These are phyloP conservation scores for Penicillium cinerascens DNA, from an alignment of 495 filamentous ascomycete species.

Conservation along the genomic window DNA sequence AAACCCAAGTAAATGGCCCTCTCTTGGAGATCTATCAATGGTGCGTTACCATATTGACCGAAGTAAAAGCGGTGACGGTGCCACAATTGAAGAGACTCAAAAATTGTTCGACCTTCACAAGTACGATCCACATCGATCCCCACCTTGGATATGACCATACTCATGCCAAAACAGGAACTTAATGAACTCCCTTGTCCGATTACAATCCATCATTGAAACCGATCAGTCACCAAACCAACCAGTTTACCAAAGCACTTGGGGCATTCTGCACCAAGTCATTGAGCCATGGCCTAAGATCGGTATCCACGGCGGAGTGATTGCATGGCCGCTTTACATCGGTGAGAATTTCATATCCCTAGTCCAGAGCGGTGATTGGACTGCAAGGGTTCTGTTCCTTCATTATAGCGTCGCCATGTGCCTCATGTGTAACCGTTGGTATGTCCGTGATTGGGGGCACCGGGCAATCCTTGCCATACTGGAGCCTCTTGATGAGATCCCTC, in stretches of 20 bases:
- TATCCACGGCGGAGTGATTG: slow-evolving; percentile 33
- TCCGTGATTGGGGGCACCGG: slow-evolving; percentile 34
- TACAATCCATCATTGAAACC: slow-evolving; percentile 18
- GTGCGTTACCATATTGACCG: no score
- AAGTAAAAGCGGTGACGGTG: not conserved
- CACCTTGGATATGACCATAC: not conserved
- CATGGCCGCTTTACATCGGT: slow-evolving; percentile 34
- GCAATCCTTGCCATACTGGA: slow-evolving; percentile 33
- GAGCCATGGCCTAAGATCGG: slow-evolving; percentile 34
- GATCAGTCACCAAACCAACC: slow-evolving; percentile 12
- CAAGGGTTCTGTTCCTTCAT: slow-evolving; percentile 37
- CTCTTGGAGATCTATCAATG: no score
- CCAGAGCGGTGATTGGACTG: slow-evolving; percentile 34
- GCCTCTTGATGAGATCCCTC: slow-evolving; percentile 27
- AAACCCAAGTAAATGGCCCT: not conserved
- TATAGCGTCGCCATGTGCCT: slow-evolving; percentile 37
- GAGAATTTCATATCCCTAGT: slow-evolving; percentile 26
- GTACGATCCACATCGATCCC: slow-evolving; percentile 1
- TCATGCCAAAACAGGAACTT: slow-evolving; percentile 9
- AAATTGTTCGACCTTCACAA: slow-evolving; percentile 18
- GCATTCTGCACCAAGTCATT: slow-evolving; percentile 27
- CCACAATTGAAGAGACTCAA: not conserved
- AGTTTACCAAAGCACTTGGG: slow-evolving; percentile 26
- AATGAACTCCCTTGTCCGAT: slow-evolving; percentile 21
- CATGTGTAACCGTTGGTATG: slow-evolving; percentile 38